Conservation (phyloP, 2,329 filamentous ascomycete genomes). For the Penicillium sp. region DNA sequence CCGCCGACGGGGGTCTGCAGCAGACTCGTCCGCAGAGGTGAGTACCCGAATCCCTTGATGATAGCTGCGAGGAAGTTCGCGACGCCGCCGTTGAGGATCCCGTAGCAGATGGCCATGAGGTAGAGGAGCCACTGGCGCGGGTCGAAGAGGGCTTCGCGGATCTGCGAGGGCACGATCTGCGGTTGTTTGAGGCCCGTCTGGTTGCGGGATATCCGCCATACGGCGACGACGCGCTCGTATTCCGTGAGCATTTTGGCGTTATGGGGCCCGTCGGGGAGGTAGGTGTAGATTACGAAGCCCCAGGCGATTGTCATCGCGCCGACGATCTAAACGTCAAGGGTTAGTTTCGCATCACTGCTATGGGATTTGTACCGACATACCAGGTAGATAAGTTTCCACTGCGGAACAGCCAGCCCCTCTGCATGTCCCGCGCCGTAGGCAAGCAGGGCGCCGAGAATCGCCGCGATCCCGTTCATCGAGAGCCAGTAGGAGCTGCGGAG, state of each 20-base stretch:
- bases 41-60: conserved; percentile 40
- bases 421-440: conserved; percentile 31
- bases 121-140: conserved; percentile 38
- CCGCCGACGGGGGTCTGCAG: background rate
- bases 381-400: conserved; percentile 8
- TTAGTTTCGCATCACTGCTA: too few species aligned
- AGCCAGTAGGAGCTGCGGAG: conserved; percentile 33
- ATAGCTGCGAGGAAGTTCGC: conserved; percentile 50
- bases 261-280: conserved; percentile 1
- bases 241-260: conserved; percentile 2
- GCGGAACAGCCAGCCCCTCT: conserved; percentile 29
- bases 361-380: background rate
- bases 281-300: conserved; percentile 2
- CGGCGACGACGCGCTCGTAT: conserved; percentile 1
- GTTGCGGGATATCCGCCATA: conserved; percentile 23
- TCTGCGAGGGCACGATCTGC: conserved; percentile 31
- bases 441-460: conserved; percentile 31
- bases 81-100: conserved; percentile 52
- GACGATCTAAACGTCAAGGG: background rate
- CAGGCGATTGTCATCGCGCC: conserved; percentile 5
- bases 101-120: conserved; percentile 45
- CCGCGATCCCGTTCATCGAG: conserved; percentile 30
- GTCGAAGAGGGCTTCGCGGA: conserved; percentile 44
- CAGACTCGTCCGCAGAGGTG: background rate
- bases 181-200: conserved; percentile 39